Evolutionary conservation across 257 asterid genomes (phyloP).

Genomic region (Penstemon eatonii): DNA sequence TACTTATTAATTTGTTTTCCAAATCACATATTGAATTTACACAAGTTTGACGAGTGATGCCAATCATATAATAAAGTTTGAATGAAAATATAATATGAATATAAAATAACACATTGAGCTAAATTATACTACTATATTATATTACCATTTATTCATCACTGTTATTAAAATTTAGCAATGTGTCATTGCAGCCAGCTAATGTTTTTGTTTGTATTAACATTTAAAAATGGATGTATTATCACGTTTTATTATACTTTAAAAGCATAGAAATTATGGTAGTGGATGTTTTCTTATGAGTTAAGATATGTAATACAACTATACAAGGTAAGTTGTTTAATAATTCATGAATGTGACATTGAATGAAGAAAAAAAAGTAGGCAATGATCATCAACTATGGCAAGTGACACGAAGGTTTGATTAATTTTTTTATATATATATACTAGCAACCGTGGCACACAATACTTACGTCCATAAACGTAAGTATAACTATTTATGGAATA

Average conservation of each 20-base stretch:
- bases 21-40: too few relatives aligned
- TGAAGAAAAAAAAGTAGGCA: background rate
- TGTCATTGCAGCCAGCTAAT: background rate
- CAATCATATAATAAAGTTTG: too few relatives aligned
- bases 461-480: too few relatives aligned
- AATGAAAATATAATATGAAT: too few relatives aligned
- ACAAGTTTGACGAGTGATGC: too few relatives aligned
- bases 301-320: background rate
- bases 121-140: background rate
- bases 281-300: background rate
- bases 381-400: too few relatives aligned
- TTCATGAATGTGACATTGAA: background rate
- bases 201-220: background rate
- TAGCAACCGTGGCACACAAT: too few relatives aligned
- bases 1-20: background rate
- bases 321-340: background rate
- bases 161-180: background rate
- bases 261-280: conserved; percentile 4
- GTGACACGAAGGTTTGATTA: too few relatives aligned
- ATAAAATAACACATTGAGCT: too few relatives aligned
- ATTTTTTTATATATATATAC: too few relatives aligned
- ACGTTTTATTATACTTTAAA: background rate
- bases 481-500: too few relatives aligned
- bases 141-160: conserved; percentile 2
- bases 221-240: too few relatives aligned